A percentile compares a stretch with the other conserved stretches of the same genome.
These are phyloP conservation scores for Scortechinia acanthostroma DNA, from an alignment of 2,329 filamentous ascomycete genomes.

Conservation along the genomic window DNA sequence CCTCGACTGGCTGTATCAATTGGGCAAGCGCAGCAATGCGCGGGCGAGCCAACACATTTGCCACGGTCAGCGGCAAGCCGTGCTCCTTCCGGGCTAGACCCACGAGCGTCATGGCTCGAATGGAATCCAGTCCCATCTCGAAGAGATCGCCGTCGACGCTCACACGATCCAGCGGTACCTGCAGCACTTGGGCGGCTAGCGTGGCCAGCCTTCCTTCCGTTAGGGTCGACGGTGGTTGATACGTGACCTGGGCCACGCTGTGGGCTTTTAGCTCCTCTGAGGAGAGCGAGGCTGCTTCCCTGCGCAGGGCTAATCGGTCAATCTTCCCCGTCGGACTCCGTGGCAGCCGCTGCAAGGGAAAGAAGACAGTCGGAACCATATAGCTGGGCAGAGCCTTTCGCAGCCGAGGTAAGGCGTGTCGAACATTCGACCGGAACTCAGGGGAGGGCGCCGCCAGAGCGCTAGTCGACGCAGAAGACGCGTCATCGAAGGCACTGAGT, in stretches of 20 bases:
- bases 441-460: too few species aligned
- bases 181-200: too few species aligned
- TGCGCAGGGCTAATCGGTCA: too few species aligned
- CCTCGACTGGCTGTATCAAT: too few species aligned
- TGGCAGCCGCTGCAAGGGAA: neutral
- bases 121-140: constrained; percentile 38
- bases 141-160: constrained; percentile 34
- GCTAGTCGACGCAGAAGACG: too few species aligned
- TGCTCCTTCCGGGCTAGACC: constrained; percentile 27
- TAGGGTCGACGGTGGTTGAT: too few species aligned
- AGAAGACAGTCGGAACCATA: constrained; percentile 4
- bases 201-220: too few species aligned
- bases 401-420: constrained; percentile 6
- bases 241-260: too few species aligned
- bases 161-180: too few species aligned
- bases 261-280: too few species aligned
- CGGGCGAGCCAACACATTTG: neutral
- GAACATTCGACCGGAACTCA: neutral
- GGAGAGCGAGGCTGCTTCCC: too few species aligned
- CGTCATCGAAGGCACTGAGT: too few species aligned
- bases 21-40: neutral
- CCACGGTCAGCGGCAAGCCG: neutral
- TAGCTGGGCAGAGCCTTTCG: constrained; percentile 17
- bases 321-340: neutral
- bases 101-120: constrained; percentile 41